Conservation (phyloP, 768 basidiomycete species). For the Macrolepiota fuliginosa region DNA sequence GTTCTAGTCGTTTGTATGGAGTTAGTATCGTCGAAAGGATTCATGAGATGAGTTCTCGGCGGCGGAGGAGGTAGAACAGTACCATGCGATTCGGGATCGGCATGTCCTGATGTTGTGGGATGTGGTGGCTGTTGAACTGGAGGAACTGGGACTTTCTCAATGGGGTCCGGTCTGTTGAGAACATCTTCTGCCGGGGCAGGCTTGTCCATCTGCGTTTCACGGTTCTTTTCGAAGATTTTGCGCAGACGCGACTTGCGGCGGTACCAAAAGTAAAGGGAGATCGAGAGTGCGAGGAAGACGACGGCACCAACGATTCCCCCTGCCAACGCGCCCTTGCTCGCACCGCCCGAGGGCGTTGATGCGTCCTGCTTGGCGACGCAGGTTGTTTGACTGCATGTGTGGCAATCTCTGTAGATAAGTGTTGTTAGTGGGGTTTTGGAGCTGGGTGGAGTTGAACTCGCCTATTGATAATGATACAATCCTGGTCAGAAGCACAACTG, state of each 20-base stretch:
- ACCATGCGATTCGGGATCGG: conserved; percentile 9
- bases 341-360: conserved; percentile 32
- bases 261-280: conserved; percentile 60
- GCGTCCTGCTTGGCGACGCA: conserved; percentile 40
- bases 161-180: conserved; percentile 80
- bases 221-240: conserved; percentile 27
- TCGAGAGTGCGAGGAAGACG: conserved; percentile 51
- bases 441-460: conserved; percentile 25
- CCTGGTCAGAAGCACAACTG: conserved; percentile 50
- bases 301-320: conserved; percentile 70
- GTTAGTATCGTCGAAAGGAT: conserved; percentile 75
- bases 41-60: conserved; percentile 22
- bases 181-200: conserved; percentile 77
- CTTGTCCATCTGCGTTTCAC: conserved; percentile 52
- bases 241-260: conserved; percentile 52
- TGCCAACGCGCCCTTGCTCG: conserved; percentile 70
- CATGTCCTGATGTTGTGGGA: neutral
- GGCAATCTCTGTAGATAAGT: conserved; percentile 49
- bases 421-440: conserved; percentile 2
- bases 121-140: conserved; percentile 25
- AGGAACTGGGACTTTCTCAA: conserved; percentile 49
- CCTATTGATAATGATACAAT: conserved; percentile 63
- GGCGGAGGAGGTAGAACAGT: conserved; percentile 24
- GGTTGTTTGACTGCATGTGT: conserved; percentile 46
- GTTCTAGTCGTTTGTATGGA: conserved; percentile 85